phyloP scores from a whole-genome alignment of 1,139 yeast genomes.

The Kodamaea ohmeri region DNA sequence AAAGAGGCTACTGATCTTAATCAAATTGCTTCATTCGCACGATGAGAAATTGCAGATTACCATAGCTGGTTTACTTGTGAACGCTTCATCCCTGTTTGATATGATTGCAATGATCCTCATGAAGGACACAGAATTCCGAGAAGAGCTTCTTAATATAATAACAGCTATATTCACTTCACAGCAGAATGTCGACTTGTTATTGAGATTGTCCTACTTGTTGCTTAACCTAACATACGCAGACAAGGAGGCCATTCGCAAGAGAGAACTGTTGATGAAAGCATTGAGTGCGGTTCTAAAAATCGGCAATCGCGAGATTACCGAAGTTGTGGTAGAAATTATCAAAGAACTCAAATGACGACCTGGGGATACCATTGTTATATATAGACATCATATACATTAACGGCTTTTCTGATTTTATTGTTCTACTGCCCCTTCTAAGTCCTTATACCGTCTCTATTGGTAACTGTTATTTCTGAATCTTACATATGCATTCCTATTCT shows the following conservation, averaged over 20 bases:
- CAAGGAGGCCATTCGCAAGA: constrained; percentile 15
- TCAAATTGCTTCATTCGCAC: constrained; percentile 40
- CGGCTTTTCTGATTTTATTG: no score
- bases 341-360: constrained; percentile 12
- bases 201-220: constrained; percentile 36
- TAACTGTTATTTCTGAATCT: no score
- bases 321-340: constrained; percentile 22
- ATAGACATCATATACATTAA: no score
- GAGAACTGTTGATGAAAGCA: constrained; percentile 20
- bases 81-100: constrained; percentile 47
- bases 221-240: constrained; percentile 30
- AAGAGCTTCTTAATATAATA: constrained; percentile 23
- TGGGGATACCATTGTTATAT: constrained; percentile 13
- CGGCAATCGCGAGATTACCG: constrained; percentile 19
- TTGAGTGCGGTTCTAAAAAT: constrained; percentile 17
- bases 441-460: no score
- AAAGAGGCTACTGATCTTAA: constrained; percentile 35
- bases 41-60: constrained; percentile 39
- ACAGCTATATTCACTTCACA: constrained; percentile 30
- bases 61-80: constrained; percentile 48
- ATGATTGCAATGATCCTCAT: constrained; percentile 39
- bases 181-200: constrained; percentile 30
- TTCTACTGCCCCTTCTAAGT: no score
- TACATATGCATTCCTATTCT: no score
- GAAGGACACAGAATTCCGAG: constrained; percentile 22